phyloP scores from a whole-genome alignment of 116 monocot genomes.

The Papilionanthe hybrid region DNA sequence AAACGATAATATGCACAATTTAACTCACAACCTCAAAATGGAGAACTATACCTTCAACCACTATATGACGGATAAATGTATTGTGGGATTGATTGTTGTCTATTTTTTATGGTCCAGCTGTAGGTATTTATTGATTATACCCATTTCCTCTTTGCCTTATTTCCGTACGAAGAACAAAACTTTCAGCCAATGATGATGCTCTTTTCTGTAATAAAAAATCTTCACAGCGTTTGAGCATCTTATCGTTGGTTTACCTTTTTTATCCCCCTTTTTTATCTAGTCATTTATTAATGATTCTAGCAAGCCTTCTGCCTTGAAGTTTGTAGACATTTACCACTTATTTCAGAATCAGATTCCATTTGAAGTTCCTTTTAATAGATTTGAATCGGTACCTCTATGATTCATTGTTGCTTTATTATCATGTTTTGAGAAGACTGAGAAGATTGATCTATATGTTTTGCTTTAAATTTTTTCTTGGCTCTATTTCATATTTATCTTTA shows the following conservation, averaged over 20 bases:
- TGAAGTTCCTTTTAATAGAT: neutral
- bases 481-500: neutral
- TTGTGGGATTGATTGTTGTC: neutral
- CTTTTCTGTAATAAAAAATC: neutral
- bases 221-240: neutral
- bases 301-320: neutral
- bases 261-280: neutral
- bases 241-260: neutral
- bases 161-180: neutral
- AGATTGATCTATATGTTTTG: neutral
- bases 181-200: neutral
- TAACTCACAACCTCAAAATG: too few species aligned
- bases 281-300: neutral
- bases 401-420: neutral
- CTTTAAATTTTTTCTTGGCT: neutral
- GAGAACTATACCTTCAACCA: too few species aligned
- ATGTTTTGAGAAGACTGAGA: slow-evolving; percentile 1
- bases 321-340: neutral
- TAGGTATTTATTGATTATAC: neutral
- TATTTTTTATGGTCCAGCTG: neutral
- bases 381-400: neutral
- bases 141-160: neutral
- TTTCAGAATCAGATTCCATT: neutral
- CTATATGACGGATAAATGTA: too few species aligned
- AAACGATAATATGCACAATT: too few species aligned